Evolutionary conservation across 2,329 filamentous ascomycete species (phyloP), one percentile per base, ranked within the genome.

Genomic region (Aspergillus ochraceoroseus): DNA sequence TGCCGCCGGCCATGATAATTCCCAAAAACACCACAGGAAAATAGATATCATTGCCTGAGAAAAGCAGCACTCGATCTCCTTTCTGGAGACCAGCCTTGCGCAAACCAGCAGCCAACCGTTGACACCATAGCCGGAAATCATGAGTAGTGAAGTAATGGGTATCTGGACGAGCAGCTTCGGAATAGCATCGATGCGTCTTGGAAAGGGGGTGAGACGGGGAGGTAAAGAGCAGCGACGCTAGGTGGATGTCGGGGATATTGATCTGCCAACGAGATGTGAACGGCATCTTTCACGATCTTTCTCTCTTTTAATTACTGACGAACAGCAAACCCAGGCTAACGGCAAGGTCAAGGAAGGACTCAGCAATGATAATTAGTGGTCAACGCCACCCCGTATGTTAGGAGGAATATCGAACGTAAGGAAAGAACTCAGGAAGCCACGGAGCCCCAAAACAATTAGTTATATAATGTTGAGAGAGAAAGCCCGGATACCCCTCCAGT

Each of bases 41-140:
- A 66, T 83, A 86, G 9, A 90, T 62, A 50, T 76, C 81, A 63
- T 89, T 90, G 14, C 79, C 76, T 0, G 82, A 82, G 63, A 83
- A 89, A 13, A 90, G 66, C 32, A 90, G 67, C 3, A 90, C 77
- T 2, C 84, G 77, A 51, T 88, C 85, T 7, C 84, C 82, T 0
- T 70, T 67, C 47, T 79, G 66, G 12, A 90, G 65, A 1, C 85
- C 86, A 11, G 75, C 72, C 39, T 74, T 73, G 31, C 70, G 71
- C 19, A 87, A 67, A 1, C 86, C 86, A 1, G 79, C 70, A 1
- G 84, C 86, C 22, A 92, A 66, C 9, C 85, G 79, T 61, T 88
- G 83, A 22, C 80, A 75, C 70, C 84, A 82, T 48, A 82, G 70
- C 14, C 85, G 80, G 60, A 82, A 85, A 44, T 76, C 72, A 48